These are phyloP conservation scores for Solanum medicagineum DNA, from an alignment of 257 asterid species.

Conservation along the genomic window DNA sequence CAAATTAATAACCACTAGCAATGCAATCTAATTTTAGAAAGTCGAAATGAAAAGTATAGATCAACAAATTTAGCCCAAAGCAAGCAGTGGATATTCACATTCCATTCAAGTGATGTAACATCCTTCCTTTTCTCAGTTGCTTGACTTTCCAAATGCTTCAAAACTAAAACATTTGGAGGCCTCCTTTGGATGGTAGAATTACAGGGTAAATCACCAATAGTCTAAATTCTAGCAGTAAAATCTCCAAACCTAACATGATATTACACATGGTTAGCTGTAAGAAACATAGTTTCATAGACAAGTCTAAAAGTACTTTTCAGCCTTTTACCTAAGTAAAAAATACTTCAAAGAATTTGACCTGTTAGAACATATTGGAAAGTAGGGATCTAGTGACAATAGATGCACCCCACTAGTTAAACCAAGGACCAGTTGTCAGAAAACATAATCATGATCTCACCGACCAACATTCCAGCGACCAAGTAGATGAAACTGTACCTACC, in stretches of 20 bases:
- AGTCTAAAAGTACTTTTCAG: background rate
- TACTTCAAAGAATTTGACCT: background rate
- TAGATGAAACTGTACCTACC: background rate
- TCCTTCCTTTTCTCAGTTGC: conserved; percentile 85
- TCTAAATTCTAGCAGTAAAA: conserved; percentile 95
- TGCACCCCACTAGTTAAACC: background rate
- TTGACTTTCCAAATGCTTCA: conserved; percentile 75
- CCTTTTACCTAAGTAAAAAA: background rate
- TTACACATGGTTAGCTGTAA: background rate
- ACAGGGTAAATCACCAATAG: conserved; percentile 47
- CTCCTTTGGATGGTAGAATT: conserved; percentile 34
- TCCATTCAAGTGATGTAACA: conserved; percentile 90
- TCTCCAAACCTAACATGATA: conserved; percentile 64
- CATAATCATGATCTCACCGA: background rate
- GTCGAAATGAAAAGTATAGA: background rate
- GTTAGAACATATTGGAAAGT: background rate
- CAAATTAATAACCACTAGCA: background rate
- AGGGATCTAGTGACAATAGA: background rate
- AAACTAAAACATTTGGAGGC: conserved; percentile 41
- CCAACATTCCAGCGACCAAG: background rate
- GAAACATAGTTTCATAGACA: background rate
- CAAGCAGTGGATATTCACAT: conserved; percentile 32
- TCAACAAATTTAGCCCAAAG: background rate
- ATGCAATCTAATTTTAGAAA: background rate
- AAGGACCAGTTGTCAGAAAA: background rate